Evolutionary conservation across 257 asterid genomes (phyloP).

Genomic region (Solanum chiquidenum): DNA sequence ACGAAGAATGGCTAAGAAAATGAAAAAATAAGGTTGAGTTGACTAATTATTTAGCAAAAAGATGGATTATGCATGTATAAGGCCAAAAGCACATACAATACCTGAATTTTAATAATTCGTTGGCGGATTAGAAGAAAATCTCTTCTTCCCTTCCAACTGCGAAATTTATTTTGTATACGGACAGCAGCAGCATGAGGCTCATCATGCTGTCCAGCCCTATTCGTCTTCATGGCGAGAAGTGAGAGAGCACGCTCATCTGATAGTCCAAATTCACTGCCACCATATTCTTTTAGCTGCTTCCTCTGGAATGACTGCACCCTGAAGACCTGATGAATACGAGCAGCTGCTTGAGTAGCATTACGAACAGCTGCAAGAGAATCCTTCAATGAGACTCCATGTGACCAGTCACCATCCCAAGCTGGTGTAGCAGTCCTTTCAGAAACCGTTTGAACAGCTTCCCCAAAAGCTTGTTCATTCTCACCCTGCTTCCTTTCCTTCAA

Average conservation of each 20-base stretch:
- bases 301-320: conserved; percentile 85
- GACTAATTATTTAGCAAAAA: neutral
- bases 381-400: conserved; percentile 60
- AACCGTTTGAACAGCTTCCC: conserved; percentile 47
- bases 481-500: conserved; percentile 40
- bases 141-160: conserved; percentile 90
- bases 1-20: neutral
- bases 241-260: conserved; percentile 68
- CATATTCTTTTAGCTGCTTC: conserved; percentile 55
- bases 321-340: conserved; percentile 82
- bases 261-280: conserved; percentile 44
- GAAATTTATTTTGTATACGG: conserved; percentile 82
- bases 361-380: conserved; percentile 89
- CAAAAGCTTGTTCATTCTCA: conserved; percentile 14
- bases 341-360: conserved; percentile 96
- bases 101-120: conserved; percentile 84
- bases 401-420: conserved; percentile 40
- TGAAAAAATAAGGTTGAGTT: neutral
- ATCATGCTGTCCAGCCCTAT: conserved; percentile 39
- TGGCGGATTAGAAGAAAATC: conserved; percentile 60
- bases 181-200: conserved; percentile 75
- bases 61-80: neutral
- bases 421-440: conserved; percentile 67
- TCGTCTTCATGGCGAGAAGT: conserved; percentile 44
- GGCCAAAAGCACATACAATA: neutral